Conservation (phyloP, 306 rosid genomes). For the Cucurbita moschata region DNA sequence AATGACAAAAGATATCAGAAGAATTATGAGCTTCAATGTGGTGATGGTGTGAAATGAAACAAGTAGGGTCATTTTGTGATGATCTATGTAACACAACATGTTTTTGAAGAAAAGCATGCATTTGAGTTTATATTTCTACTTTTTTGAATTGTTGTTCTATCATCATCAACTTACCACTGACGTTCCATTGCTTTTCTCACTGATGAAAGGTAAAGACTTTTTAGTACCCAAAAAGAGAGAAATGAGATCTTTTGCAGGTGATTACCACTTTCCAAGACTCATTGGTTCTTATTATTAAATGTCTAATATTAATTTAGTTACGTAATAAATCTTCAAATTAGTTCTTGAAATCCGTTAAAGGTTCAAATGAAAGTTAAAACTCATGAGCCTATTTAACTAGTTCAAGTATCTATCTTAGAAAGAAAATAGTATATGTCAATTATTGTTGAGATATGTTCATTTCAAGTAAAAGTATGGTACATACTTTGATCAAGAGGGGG, state of each 20-base stretch:
- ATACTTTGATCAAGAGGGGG: too few species aligned
- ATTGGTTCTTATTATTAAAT: background rate
- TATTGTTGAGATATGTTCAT: too few species aligned
- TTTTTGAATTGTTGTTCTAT: background rate
- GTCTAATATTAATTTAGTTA: too few species aligned
- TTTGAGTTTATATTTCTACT: background rate
- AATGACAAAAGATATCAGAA: background rate
- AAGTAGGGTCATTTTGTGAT: background rate
- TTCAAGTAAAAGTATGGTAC: too few species aligned
- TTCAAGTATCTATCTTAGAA: too few species aligned
- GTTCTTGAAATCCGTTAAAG: too few species aligned
- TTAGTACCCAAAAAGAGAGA: background rate
- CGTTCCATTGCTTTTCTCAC: background rate
- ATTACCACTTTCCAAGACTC: background rate
- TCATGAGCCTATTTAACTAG: too few species aligned
- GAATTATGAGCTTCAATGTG: background rate
- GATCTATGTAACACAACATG: background rate
- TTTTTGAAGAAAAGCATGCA: background rate
- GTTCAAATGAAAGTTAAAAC: too few species aligned
- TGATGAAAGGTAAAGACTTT: background rate
- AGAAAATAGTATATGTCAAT: too few species aligned
- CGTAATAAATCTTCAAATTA: too few species aligned
- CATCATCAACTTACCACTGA: background rate
- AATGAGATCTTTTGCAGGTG: constrained; percentile 1
- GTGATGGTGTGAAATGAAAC: background rate